Evolutionary conservation across 2,329 filamentous ascomycete species (phyloP).

Genomic region (Aspergillus viridinutans): DNA sequence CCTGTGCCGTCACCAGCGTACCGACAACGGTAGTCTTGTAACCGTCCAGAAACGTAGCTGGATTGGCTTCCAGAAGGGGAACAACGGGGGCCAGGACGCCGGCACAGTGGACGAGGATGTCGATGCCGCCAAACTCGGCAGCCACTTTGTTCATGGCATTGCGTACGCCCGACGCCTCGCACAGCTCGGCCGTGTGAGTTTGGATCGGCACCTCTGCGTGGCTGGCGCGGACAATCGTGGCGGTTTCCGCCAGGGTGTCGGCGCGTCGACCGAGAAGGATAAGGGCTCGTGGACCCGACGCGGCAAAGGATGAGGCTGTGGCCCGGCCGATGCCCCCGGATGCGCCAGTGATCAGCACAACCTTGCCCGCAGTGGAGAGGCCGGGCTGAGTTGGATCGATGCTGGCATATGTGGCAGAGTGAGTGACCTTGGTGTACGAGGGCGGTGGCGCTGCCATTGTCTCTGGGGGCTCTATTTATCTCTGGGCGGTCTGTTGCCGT

Average conservation of each 20-base stretch:
- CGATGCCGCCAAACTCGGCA: conserved; percentile 8
- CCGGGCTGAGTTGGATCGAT: conserved; percentile 11
- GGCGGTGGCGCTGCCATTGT: neutral
- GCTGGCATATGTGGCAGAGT: conserved; percentile 8
- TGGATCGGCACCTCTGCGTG: conserved; percentile 1
- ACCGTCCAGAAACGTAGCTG: conserved; percentile 7
- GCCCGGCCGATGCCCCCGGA: conserved; percentile 12
- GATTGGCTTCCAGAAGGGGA: conserved; percentile 6
- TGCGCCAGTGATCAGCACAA: conserved; percentile 12
- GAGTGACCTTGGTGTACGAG: neutral
- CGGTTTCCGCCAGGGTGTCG: conserved; percentile 2
- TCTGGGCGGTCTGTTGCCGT: neutral
- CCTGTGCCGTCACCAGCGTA: conserved; percentile 6
- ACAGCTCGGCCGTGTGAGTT: conserved; percentile 2
- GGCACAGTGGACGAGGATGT: conserved; percentile 9
- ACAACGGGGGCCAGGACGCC: conserved; percentile 7
- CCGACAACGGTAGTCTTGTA: conserved; percentile 5
- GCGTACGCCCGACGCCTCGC: neutral
- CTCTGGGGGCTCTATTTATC: neutral
- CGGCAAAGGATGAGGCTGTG: conserved; percentile 12
- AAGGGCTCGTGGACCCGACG: conserved; percentile 7
- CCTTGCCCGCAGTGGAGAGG: conserved; percentile 10
- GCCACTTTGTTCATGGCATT: conserved; percentile 2
- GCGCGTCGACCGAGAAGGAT: conserved; percentile 13
- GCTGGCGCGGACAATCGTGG: neutral